Evolutionary conservation across 305 asterid species (phyloP), one percentile per base, ranked within the genome.

Genomic region (Striga hermonthica): DNA sequence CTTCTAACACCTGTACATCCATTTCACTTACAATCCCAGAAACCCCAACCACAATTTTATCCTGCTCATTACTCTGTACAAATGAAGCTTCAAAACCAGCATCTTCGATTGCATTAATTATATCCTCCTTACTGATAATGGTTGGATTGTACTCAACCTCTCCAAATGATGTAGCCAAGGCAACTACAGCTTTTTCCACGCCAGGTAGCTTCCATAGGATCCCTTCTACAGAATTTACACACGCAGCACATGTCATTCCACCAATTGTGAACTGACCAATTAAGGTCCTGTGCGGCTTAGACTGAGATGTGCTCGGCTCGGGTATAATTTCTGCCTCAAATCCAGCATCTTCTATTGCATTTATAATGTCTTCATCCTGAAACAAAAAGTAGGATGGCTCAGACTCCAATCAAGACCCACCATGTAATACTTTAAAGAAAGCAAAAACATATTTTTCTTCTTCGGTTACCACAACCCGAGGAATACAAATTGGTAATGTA

Each of bases 181-280:
- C 90, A 72, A 94, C 99, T 48, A 82, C 92, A 55, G 99, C 97
- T 77, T 78, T 88, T 74, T 60, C 76, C 9, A 94, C 96, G 48
- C 99, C 99, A 9, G 86, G 95, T 61, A 90, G 86, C 67, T 74
- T 72, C 71, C 79, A 80, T 41, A 94, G 75, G 65, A 94, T 89
- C 74, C 96, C 95, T 79, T 94, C 99, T 36, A 94, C 96, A 47
- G 99, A 90, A 79, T 85, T 90, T 43, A 90, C 99, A 75, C 99
- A 94, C 59, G 96, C 96, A 37, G 99, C 95, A 79, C 99, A 94
- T 49, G 96, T 94, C 99, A 94, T 88, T 66, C 97, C 99, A 71
- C 96, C 99, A 54, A 94, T 94, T n/a, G 83, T 81, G 80, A 94
- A 94, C 86, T 94, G 99, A 45, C 99, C 99, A 64, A 84, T 74